Evolutionary conservation across 345 rosid genomes (phyloP).

Genomic region (Hirschfeldia incana): DNA sequence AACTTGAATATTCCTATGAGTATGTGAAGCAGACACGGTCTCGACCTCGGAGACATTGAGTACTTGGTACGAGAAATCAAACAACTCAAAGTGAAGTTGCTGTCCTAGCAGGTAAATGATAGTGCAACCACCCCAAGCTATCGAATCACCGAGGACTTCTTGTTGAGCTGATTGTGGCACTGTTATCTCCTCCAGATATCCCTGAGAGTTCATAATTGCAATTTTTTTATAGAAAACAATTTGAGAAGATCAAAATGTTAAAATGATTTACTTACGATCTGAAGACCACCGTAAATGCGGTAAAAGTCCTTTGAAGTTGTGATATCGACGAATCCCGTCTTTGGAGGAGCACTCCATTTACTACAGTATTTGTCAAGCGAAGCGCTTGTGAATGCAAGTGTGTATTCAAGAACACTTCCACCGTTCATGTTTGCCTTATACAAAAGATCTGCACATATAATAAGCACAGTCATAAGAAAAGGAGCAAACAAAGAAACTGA

Average conservation of each 20-base stretch:
- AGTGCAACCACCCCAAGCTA: slow-evolving; percentile 99
- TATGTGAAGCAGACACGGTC: slow-evolving; percentile 58
- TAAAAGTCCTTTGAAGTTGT: slow-evolving; percentile 96
- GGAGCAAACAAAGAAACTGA: slow-evolving; percentile 1
- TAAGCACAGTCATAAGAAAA: background rate
- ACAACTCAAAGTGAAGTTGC: slow-evolving; percentile 95
- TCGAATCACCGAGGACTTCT: slow-evolving; percentile 81
- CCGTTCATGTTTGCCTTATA: slow-evolving; percentile 91
- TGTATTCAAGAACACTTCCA: slow-evolving; percentile 91
- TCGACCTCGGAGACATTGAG: slow-evolving; percentile 96
- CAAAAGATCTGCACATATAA: slow-evolving; percentile 70
- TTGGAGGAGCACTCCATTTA: slow-evolving; percentile 97
- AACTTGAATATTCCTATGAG: slow-evolving; percentile 55
- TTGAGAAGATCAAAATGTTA: background rate
- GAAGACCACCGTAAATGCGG: slow-evolving; percentile 95
- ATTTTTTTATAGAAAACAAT: background rate
- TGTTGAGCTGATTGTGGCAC: slow-evolving; percentile 50
- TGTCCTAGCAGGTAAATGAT: slow-evolving; percentile 94
- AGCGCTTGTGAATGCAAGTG: slow-evolving; percentile 98
- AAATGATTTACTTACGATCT: slow-evolving; percentile 59
- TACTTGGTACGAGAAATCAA: slow-evolving; percentile 94
- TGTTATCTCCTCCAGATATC: slow-evolving; percentile 77
- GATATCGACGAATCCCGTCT: slow-evolving; percentile 93
- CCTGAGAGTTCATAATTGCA: slow-evolving; percentile 46
- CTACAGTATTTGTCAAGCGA: slow-evolving; percentile 89